Evolutionary conservation across 768 basidiomycete species (phyloP).

Genomic region (Rhizopogon salebrosus): DNA sequence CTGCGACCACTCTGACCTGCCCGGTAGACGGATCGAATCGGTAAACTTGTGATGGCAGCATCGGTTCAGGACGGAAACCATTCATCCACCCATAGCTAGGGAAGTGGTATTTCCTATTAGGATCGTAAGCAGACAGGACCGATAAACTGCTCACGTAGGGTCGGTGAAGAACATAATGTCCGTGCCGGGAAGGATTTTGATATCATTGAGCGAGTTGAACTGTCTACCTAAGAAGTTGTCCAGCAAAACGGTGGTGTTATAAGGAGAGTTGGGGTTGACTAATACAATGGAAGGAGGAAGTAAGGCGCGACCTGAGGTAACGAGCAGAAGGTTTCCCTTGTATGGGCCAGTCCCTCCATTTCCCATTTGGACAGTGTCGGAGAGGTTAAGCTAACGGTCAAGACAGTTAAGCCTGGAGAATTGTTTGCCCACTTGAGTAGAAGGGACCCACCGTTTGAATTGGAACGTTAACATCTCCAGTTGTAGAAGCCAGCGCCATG

Average conservation of each 20-base stretch:
- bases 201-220: conserved; percentile 79
- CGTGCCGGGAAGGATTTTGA: conserved; percentile 63
- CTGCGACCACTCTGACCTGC: conserved; percentile 65
- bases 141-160: conserved; percentile 39
- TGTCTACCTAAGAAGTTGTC: conserved; percentile 79
- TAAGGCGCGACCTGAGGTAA: conserved; percentile 61
- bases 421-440: neutral
- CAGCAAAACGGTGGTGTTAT: conserved; percentile 63
- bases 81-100: conserved; percentile 60
- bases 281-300: conserved; percentile 58
- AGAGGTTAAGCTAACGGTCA: conserved; percentile 45
- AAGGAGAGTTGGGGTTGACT: conserved; percentile 58
- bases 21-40: conserved; percentile 65
- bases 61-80: conserved; percentile 60
- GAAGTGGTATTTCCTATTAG: neutral
- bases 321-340: conserved; percentile 51
- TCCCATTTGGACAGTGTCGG: conserved; percentile 60
- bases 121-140: too few species aligned
- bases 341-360: conserved; percentile 66
- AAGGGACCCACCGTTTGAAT: conserved; percentile 32
- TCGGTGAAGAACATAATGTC: conserved; percentile 77
- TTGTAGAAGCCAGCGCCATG: conserved; percentile 32
- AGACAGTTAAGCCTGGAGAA: conserved; percentile 4
- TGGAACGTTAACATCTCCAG: conserved; percentile 41
- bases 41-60: conserved; percentile 74